A percentile compares a stretch with the other conserved stretches of the same genome.
phyloP scores from a whole-genome alignment of 2,329 filamentous ascomycete species.

The Claviceps arundinis region DNA sequence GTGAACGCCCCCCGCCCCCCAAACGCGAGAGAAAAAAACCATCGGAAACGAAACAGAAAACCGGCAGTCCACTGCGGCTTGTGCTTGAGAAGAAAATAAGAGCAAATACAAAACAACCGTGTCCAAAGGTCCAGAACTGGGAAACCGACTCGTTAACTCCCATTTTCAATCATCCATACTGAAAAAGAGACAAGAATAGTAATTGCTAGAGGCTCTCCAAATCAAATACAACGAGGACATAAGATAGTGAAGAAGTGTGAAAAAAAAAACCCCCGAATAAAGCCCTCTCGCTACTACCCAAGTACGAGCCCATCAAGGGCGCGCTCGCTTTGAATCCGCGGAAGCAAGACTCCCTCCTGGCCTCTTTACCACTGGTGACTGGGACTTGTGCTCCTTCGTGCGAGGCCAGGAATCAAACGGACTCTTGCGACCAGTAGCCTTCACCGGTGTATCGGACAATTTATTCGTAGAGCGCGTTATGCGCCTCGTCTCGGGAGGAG shows the following conservation, averaged over 20 bases:
- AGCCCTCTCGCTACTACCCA: background rate
- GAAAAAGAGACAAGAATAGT: background rate
- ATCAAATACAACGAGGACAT: background rate
- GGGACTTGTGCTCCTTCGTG: constrained; percentile 40
- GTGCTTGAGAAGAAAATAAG: background rate
- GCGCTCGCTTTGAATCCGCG: constrained; percentile 22
- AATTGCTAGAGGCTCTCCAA: background rate
- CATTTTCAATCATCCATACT: constrained; percentile 1
- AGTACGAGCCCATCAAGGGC: constrained; percentile 13
- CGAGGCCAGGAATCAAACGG: constrained; percentile 58
- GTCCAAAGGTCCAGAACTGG: constrained; percentile 1
- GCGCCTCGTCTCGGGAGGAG: constrained; percentile 49
- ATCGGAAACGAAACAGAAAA: background rate
- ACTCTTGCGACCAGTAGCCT: constrained; percentile 28
- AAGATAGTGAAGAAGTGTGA: background rate
- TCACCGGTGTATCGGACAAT: constrained; percentile 31
- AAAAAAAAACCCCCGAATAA: background rate
- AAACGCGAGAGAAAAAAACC: background rate
- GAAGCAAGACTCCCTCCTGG: constrained; percentile 19
- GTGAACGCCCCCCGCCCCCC: constrained; percentile 1
- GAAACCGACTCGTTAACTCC: background rate
- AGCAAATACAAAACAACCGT: background rate
- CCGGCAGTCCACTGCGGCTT: background rate
- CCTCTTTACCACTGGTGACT: constrained; percentile 33
- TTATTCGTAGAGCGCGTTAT: constrained; percentile 44